Evolutionary conservation across 2,329 filamentous ascomycete species (phyloP).

Genomic region (Talaromyces atroroseus): DNA sequence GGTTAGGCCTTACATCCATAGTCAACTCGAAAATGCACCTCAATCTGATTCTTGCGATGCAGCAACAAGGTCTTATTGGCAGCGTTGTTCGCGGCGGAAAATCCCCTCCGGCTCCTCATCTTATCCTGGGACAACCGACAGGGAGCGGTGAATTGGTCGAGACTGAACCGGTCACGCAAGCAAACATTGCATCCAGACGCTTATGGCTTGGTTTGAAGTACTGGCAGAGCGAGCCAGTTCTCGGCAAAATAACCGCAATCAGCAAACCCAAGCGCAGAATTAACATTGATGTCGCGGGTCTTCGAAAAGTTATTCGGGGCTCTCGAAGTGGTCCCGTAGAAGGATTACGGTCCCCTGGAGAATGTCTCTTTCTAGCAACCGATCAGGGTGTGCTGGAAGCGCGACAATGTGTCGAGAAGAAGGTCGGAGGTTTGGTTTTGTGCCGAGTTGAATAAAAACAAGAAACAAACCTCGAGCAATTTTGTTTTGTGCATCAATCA

Average conservation of each 20-base stretch:
- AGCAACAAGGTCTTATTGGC: slow-evolving; percentile 75
- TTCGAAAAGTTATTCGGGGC: slow-evolving; percentile 65
- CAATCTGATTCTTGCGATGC: slow-evolving; percentile 66
- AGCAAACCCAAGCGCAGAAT: slow-evolving; percentile 70
- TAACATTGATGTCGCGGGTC: slow-evolving; percentile 56
- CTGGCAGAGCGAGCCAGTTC: slow-evolving; percentile 73
- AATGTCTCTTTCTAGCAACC: slow-evolving; percentile 75
- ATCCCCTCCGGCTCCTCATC: slow-evolving; percentile 49
- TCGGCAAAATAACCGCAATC: slow-evolving; percentile 61
- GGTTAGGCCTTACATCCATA: slow-evolving; percentile 77
- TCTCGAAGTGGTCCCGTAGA: slow-evolving; percentile 61
- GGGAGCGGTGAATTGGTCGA: slow-evolving; percentile 32
- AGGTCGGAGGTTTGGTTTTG: slow-evolving; percentile 72
- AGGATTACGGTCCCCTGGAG: slow-evolving; percentile 69
- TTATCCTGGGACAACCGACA: slow-evolving; percentile 48
- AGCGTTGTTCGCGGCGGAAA: slow-evolving; percentile 69
- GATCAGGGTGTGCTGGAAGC: slow-evolving; percentile 73
- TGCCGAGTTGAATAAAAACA: slow-evolving; percentile 53
- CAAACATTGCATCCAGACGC: slow-evolving; percentile 67
- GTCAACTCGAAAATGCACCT: slow-evolving; percentile 77
- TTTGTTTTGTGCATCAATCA: not conserved
- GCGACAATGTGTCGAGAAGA: slow-evolving; percentile 74
- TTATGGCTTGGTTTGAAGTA: slow-evolving; percentile 91
- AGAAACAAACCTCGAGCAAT: not conserved
- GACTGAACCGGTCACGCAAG: slow-evolving; percentile 54